phyloP scores from a whole-genome alignment of 441 rosid species.

The Adansonia gregorii region DNA sequence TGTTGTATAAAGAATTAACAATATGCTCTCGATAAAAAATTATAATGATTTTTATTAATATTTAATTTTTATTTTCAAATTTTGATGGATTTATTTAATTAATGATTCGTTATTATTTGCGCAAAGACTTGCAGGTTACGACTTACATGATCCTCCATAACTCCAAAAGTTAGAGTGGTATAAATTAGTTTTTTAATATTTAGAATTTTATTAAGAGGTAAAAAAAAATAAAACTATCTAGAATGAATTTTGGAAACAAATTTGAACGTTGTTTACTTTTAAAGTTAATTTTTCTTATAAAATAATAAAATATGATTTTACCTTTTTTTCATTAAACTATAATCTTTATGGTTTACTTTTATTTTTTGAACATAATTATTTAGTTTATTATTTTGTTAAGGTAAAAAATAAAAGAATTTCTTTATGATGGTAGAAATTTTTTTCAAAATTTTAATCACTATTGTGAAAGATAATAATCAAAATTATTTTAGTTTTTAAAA shows the following conservation, averaged over 20 bases:
- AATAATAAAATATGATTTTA: neutral
- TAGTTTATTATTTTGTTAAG: neutral
- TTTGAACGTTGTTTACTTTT: neutral
- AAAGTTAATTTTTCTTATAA: neutral
- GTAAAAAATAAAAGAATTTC: neutral
- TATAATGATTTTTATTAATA: neutral
- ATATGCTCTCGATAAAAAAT: neutral
- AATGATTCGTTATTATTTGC: neutral
- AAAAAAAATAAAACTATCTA: neutral
- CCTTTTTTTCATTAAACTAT: neutral
- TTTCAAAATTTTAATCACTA: neutral
- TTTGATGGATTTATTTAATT: neutral
- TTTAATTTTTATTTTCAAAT: neutral
- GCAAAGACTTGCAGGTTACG: neutral
- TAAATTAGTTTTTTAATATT: neutral
- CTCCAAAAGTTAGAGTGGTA: neutral
- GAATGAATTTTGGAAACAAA: neutral
- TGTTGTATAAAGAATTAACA: neutral
- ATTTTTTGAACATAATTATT: neutral
- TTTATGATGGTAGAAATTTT: neutral
- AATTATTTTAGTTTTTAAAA: neutral
- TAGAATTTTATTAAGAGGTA: neutral
- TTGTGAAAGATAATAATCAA: conserved; percentile 3
- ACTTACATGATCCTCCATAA: neutral
- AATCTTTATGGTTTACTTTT: neutral